Evolutionary conservation across 2,329 filamentous ascomycete genomes (phyloP), one percentile per base, ranked within the genome.

Genomic region (Mariannaea sp.): DNA sequence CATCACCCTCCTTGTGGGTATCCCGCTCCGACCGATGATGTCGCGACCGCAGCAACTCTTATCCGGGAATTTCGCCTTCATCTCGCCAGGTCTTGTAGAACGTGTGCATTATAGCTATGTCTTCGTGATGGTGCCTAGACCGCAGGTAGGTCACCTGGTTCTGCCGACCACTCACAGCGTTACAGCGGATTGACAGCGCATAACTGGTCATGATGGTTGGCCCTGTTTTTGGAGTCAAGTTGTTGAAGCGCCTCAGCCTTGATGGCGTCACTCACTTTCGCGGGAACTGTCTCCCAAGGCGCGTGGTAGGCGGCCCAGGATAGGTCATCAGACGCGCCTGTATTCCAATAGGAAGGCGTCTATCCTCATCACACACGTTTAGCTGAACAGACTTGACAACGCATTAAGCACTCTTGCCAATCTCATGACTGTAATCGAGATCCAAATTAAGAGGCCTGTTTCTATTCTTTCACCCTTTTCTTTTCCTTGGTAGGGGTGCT

Each of bases 331-430:
- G 62, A 57, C 58, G 49, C 57, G 59, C 43, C 56, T 57, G n/a
- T n/a, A 54, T 60, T 52, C 50, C 55, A 61, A 54, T 47, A 26
- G 50, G 51, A 56, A 59, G 51, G 55, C 50, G 48, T 51, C 51
- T 52, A 50, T 52, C 46, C 49, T 4, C 49, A 56, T 50, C 51
- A 45, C 40, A 40, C 56, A 38, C 4, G 22, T 22, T 49, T 45
- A 27, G 41, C 45, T 45, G 36, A 45, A 40, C 29, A 55, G 51
- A 53, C 58, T 57, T 65, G 62, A 58, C 62, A 65, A 51, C 62
- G 62, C 62, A 65, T 64, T 60, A 65, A 64, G 64, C 60, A 53
- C 27, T 56, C 52, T 56, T 33, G 53, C 43, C 58, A 58, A 38
- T 58, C 62, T 55, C 59, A 64, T 65, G 62, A 65, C 62, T 60